Evolutionary conservation across 371 early-diverging fungal genomes (phyloP).

Genomic region (Basidiobolus meristosporus): DNA sequence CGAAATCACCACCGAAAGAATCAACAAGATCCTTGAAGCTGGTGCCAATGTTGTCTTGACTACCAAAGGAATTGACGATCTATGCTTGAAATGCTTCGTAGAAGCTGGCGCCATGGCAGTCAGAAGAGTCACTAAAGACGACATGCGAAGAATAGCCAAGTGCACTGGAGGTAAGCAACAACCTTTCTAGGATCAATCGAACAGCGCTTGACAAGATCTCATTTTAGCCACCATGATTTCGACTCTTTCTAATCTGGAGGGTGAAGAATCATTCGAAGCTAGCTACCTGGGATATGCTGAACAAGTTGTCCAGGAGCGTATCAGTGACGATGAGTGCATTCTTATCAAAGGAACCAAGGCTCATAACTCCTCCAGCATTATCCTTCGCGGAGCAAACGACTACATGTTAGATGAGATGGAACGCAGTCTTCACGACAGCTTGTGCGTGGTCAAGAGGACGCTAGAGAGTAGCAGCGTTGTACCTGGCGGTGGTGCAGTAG

Average conservation of each 20-base stretch:
- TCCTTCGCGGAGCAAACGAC: constrained; percentile 98
- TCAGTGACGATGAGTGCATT: constrained; percentile 96
- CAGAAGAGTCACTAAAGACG: constrained; percentile 93
- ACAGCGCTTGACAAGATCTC: neutral
- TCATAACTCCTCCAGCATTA: constrained; percentile 78
- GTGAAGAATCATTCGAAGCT: constrained; percentile 90
- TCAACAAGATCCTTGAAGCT: constrained; percentile 85
- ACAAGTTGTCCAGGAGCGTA: constrained; percentile 89
- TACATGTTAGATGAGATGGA: constrained; percentile 99
- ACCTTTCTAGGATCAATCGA: neutral
- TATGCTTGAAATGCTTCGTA: constrained; percentile 94
- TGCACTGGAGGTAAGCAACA: constrained; percentile 61
- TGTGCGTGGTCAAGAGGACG: constrained; percentile 97
- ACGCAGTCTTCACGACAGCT: constrained; percentile 91
- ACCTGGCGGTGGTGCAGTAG: constrained; percentile 99
- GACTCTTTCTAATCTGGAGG: constrained; percentile 95
- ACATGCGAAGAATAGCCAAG: constrained; percentile 93
- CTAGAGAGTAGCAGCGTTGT: constrained; percentile 95
- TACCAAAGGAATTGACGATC: constrained; percentile 98
- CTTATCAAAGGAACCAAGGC: constrained; percentile 89
- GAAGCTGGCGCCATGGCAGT: constrained; percentile 92
- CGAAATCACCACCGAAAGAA: constrained; percentile 91
- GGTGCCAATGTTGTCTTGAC: constrained; percentile 98
- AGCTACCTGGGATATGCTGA: constrained; percentile 88
- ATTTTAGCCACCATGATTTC: constrained; percentile 72